Conservation (phyloP, 768 basidiomycete species). For the Termitomyces eurrhizus region DNA sequence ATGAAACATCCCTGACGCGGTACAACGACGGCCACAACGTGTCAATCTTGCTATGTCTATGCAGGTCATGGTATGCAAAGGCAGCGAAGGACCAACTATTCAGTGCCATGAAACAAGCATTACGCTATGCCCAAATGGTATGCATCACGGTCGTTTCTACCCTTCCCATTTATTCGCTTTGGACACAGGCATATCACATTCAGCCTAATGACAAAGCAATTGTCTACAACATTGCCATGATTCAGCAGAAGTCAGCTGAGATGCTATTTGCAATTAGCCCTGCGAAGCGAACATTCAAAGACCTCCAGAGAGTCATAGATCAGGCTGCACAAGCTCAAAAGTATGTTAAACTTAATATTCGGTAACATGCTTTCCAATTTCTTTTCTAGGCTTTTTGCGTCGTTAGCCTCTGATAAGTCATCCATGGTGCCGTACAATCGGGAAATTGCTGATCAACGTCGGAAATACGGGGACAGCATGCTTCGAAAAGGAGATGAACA, state of each 20-base stretch:
- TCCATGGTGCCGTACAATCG: constrained; percentile 73
- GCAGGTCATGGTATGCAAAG: constrained; percentile 93
- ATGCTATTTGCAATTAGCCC: constrained; percentile 73
- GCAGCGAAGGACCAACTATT: constrained; percentile 88
- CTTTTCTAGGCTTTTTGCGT: constrained; percentile 67
- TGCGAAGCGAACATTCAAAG: constrained; percentile 74
- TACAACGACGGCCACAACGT: constrained; percentile 74
- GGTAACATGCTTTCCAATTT: background rate
- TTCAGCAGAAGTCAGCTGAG: constrained; percentile 94
- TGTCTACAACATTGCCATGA: constrained; percentile 96
- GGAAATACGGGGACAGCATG: constrained; percentile 87
- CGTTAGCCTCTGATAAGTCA: constrained; percentile 72
- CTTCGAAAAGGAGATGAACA: constrained; percentile 80
- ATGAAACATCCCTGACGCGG: constrained; percentile 84
- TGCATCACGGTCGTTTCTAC: constrained; percentile 11
- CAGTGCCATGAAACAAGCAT: constrained; percentile 75
- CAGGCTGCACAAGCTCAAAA: constrained; percentile 86
- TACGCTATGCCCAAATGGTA: constrained; percentile 80
- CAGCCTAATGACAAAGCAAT: constrained; percentile 88
- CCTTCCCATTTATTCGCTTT: constrained; percentile 7
- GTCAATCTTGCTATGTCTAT: constrained; percentile 76
- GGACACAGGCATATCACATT: constrained; percentile 72
- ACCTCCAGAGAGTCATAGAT: constrained; percentile 72
- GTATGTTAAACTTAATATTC: constrained; percentile 37
- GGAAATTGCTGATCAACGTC: constrained; percentile 86